Evolutionary conservation across 1,139 yeast genomes (phyloP), one percentile per base, ranked within the genome.

Genomic region (Kodamaea derodonti): DNA sequence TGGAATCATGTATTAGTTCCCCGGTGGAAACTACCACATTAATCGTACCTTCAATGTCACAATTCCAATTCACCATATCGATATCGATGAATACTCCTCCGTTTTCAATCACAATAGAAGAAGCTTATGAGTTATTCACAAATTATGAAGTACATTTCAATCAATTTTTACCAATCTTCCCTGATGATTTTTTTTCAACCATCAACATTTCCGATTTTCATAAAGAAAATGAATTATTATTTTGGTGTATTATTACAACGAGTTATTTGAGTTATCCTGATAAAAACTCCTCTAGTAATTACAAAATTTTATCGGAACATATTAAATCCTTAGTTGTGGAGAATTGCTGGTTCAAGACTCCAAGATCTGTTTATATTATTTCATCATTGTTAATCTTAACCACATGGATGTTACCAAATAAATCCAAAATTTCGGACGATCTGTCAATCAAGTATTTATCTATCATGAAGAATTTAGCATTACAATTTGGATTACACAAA

Each of bases 381-480:
- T 56, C 65, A 6, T 58, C 74, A 3, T 56, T 69, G 31, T 52
- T 69, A 29, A 58, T 69, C 18, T 57, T 69, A 36, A 69, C 75
- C 7, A 67, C 74, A 3, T 69, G 75, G 75, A 71, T 74, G n/a
- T 53, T 69, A 25, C 74, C 73, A 5, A 52, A 53, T 20, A 43
- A 50, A 14, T 56, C 57, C 35, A 61, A 58, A 30, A 49, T 62
- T 22, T 56, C 60, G 25, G 69, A 67, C 37, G 60, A 65, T 43
- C 46, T 64, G 17, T 55, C 68, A 2, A 48, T 69, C 32, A 69
- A 67, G 41, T 69, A 62, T 44, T 50, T 66, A 15, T 60, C 72
- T 6, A 54, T 67, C 26, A 64, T 68, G 67, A 67, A 64, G 43
- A 60, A 57, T 33, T 54, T 69, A 36, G 51, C 71, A 3, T 54